Conservation (phyloP, 129 eudicot genomes). For the Glebionis coronaria region DNA sequence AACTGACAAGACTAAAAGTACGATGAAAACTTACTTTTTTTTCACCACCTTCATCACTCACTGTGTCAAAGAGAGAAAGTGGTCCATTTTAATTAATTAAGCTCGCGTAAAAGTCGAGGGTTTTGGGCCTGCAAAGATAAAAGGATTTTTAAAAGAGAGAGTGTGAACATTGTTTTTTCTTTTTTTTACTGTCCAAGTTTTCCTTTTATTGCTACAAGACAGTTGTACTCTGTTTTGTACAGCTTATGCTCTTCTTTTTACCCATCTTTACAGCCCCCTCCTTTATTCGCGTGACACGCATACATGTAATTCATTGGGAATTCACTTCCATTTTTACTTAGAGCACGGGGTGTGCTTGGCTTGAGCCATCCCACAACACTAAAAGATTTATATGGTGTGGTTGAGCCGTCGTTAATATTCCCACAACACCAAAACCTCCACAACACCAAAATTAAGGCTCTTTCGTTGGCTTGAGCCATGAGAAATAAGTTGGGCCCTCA, state of each 20-base stretch:
- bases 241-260: neutral
- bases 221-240: conserved; percentile 28
- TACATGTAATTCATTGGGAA: no score
- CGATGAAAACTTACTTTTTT: neutral
- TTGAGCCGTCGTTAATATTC: no score
- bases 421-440: no score
- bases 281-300: no score
- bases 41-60: neutral
- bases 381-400: no score
- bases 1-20: conserved; percentile 24
- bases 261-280: neutral
- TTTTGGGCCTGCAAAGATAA: conserved; percentile 9
- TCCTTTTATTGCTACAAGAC: conserved; percentile 24
- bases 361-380: no score
- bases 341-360: no score
- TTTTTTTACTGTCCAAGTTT: conserved; percentile 21
- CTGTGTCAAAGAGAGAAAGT: conserved; percentile 3
- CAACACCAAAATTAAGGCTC: no score
- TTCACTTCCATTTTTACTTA: no score
- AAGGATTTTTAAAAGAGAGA: conserved; percentile 6
- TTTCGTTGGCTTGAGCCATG: no score
- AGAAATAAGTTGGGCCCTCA: no score
- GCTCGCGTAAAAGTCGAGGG: conserved; percentile 62
- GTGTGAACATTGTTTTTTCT: conserved; percentile 19
- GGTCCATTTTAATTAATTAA: conserved; percentile 1